Evolutionary conservation across 2,329 filamentous ascomycete species (phyloP), one percentile per base, ranked within the genome.

Genomic region (Claviceps africana): DNA sequence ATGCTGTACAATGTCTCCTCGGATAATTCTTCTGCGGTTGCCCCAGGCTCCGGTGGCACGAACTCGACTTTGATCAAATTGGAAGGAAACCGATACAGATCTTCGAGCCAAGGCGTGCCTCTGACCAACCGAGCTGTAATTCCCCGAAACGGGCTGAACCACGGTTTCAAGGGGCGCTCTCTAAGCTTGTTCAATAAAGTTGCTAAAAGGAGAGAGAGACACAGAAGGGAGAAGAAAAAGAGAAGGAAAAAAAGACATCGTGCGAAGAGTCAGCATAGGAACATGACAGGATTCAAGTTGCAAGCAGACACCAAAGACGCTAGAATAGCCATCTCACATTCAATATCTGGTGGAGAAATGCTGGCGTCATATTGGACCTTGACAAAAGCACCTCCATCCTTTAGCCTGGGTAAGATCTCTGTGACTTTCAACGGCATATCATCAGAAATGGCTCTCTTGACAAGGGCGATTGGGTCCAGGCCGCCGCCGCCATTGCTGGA

Each of bases 311-410:
- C 33, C 25, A 25, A 25, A 25, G 25, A 25, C 5, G 25, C 25
- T 5, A 25, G 25, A 4, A 19, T n/a, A 42, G 13, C 6, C 10
- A 31, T 58, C 58, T 33, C 59, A 71, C 70, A 62, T 62, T 77
- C 73, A 47, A 76, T 62, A 47, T 73, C 60, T 47, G 69, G 64
- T 2, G 69, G 61, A 4, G 68, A 64, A 10, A 70, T 59, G 11
- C 64, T 66, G 1, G 65, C 55, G 40, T 70, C 67, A 51, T 75
- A 79, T 17, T 76, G 77, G 63, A 94, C 89, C 65, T 94, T 96
- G 65, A 97, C 83, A 64, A 94, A 97, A 0, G 88, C 88, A 13
- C 93, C 93, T 17, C 93, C 93, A 63, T 98, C 93, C 61, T 94
- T 90, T 30, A 94, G 73, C 3, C 89, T 78, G 0, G 90, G 89